phyloP scores from a whole-genome alignment of 164 flowering plant species.

The Vitis amurensis region DNA sequence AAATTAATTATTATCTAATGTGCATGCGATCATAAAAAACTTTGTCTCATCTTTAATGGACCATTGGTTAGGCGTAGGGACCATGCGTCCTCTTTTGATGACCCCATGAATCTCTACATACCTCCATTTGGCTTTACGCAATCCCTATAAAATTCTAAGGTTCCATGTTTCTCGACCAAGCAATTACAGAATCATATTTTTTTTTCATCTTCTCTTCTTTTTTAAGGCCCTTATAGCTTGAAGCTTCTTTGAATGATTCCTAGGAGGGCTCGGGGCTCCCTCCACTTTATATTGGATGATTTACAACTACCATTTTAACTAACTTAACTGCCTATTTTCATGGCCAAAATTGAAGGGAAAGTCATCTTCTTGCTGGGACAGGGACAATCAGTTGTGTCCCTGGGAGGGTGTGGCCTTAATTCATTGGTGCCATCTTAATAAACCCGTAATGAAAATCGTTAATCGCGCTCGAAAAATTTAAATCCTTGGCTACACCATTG shows the following conservation, averaged over 20 bases:
- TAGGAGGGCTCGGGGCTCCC: neutral
- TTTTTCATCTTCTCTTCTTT: neutral
- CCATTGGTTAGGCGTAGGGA: conserved; percentile 11
- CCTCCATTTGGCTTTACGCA: conserved; percentile 21
- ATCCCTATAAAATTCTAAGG: conserved; percentile 8
- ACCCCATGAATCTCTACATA: neutral
- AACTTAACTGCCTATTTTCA: neutral
- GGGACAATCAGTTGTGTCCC: no score
- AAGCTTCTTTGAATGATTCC: neutral
- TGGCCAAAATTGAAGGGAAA: no score
- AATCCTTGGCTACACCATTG: no score
- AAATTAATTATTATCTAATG: neutral
- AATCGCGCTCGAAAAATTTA: neutral
- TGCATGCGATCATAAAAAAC: conserved; percentile 9
- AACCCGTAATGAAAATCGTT: neutral
- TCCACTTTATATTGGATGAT: neutral
- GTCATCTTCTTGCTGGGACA: no score
- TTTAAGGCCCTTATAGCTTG: neutral
- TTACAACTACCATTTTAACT: neutral
- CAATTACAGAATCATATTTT: conserved; percentile 28
- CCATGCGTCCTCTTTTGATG: conserved; percentile 15
- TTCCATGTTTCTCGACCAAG: conserved; percentile 31
- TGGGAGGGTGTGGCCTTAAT: neutral
- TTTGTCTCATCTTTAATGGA: conserved; percentile 17
- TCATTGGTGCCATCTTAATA: neutral